These are phyloP conservation scores for Colletotrichum tropicicola DNA, from an alignment of 2,329 filamentous ascomycete genomes.

Conservation along the genomic window DNA sequence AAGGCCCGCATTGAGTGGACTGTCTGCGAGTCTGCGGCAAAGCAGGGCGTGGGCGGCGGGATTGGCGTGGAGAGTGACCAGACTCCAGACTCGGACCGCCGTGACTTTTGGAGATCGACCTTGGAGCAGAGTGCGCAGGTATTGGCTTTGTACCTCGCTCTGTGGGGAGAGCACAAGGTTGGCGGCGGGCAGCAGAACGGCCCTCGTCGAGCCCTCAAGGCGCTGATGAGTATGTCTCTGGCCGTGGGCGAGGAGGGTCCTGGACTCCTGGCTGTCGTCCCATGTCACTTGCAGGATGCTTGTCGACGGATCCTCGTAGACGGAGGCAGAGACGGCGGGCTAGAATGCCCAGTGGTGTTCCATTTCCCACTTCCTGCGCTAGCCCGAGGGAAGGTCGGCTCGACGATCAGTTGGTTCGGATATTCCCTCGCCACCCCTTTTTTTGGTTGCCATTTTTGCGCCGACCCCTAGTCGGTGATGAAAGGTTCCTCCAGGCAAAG, in stretches of 20 bases:
- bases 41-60: slow-evolving; percentile 11
- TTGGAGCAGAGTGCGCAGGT: slow-evolving; percentile 4
- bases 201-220: background rate
- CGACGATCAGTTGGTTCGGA: slow-evolving; percentile 24
- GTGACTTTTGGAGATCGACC: background rate
- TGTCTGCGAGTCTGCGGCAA: slow-evolving; percentile 28
- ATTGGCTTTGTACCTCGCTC: slow-evolving; percentile 2
- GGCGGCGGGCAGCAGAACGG: background rate
- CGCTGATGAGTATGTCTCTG: background rate
- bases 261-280: slow-evolving; percentile 19
- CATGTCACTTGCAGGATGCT: slow-evolving; percentile 29
- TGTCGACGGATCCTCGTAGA: slow-evolving; percentile 18
- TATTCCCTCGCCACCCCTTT: slow-evolving; percentile 27
- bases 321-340: slow-evolving; percentile 7
- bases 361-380: slow-evolving; percentile 18
- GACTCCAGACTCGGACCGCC: slow-evolving; percentile 17
- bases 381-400: slow-evolving; percentile 19
- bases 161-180: background rate
- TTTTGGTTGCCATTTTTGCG: slow-evolving; percentile 5
- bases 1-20: slow-evolving; percentile 32
- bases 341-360: slow-evolving; percentile 22
- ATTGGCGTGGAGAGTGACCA: slow-evolving; percentile 14
- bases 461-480: background rate
- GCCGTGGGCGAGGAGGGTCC: background rate
- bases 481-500: slow-evolving; percentile 21